A percentile compares a stretch with the other conserved stretches of the same genome.
phyloP scores from a whole-genome alignment of 495 filamentous ascomycete species.

The Lasiosphaeria miniovina region DNA sequence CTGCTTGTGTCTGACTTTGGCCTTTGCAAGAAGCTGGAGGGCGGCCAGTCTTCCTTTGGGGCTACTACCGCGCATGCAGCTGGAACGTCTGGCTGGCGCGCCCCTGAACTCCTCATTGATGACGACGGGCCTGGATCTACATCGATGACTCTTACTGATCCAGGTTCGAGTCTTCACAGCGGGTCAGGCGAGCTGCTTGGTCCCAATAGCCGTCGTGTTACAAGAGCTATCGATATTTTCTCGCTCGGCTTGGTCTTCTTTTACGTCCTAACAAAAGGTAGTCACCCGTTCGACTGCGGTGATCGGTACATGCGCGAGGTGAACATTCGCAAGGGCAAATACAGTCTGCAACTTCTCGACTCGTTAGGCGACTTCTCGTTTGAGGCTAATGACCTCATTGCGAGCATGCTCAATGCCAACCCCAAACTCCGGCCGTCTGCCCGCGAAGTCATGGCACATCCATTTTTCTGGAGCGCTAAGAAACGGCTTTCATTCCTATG shows the following conservation, averaged over 20 bases:
- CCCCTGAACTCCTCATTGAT: conserved; percentile 85
- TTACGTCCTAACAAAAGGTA: conserved; percentile 86
- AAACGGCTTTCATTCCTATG: conserved; percentile 88
- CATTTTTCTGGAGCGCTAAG: conserved; percentile 91
- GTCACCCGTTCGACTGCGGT: conserved; percentile 92
- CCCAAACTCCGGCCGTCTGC: conserved; percentile 71
- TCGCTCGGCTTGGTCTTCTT: conserved; percentile 94
- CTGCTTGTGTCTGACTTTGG: conserved; percentile 96
- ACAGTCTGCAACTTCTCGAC: conserved; percentile 67
- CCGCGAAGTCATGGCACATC: conserved; percentile 76
- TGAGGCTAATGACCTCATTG: conserved; percentile 83
- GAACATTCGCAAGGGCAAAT: conserved; percentile 87
- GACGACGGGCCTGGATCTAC: conserved; percentile 51
- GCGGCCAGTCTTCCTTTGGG: conserved; percentile 89
- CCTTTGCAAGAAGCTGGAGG: conserved; percentile 96
- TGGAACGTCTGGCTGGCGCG: conserved; percentile 93
- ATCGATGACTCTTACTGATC: conserved; percentile 31
- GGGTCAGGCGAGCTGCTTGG: conserved; percentile 40
- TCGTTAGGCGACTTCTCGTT: conserved; percentile 74
- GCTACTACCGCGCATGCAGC: conserved; percentile 91
- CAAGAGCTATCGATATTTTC: conserved; percentile 94
- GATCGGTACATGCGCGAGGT: conserved; percentile 93
- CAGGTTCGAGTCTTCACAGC: conserved; percentile 42
- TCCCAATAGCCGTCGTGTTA: conserved; percentile 62
- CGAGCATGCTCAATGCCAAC: conserved; percentile 73